Evolutionary conservation across 2,329 filamentous ascomycete genomes (phyloP).

Genomic region (Xylaria sp.): DNA sequence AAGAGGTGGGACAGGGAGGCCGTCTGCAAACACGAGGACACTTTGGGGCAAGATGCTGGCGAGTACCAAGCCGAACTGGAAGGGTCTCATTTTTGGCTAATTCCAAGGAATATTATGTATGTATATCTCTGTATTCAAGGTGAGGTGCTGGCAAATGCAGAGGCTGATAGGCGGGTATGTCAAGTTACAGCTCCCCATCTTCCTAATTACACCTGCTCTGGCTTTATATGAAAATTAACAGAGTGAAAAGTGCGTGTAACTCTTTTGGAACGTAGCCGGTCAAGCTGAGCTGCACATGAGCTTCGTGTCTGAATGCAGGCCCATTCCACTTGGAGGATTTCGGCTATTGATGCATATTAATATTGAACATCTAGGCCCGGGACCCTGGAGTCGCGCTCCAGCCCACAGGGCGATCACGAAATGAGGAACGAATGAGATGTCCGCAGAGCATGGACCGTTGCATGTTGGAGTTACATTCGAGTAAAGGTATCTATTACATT

Average conservation of each 20-base stretch:
- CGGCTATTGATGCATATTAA: slow-evolving; percentile 35
- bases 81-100: slow-evolving; percentile 29
- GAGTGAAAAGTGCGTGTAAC: background rate
- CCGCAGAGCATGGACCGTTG: slow-evolving; percentile 19
- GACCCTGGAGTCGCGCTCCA: slow-evolving; percentile 12
- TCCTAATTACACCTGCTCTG: background rate
- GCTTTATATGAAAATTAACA: slow-evolving; percentile 11
- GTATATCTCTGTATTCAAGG: background rate
- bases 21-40: slow-evolving; percentile 8
- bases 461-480: slow-evolving; percentile 11
- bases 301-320: slow-evolving; percentile 20
- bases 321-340: slow-evolving; percentile 28
- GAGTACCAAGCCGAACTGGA: slow-evolving; percentile 12
- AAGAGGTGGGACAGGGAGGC: slow-evolving; percentile 31
- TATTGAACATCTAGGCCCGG: slow-evolving; percentile 35
- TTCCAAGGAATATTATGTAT: background rate
- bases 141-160: background rate
- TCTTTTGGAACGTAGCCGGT: slow-evolving; percentile 1
- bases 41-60: slow-evolving; percentile 11
- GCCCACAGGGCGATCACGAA: slow-evolving; percentile 11
- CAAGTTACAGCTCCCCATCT: slow-evolving; percentile 5
- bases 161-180: background rate
- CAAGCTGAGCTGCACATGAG: slow-evolving; percentile 6
- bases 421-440: slow-evolving; percentile 20
- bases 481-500: background rate